phyloP scores from a whole-genome alignment of 2,329 filamentous ascomycete genomes.

The Colletotrichum lentis region DNA sequence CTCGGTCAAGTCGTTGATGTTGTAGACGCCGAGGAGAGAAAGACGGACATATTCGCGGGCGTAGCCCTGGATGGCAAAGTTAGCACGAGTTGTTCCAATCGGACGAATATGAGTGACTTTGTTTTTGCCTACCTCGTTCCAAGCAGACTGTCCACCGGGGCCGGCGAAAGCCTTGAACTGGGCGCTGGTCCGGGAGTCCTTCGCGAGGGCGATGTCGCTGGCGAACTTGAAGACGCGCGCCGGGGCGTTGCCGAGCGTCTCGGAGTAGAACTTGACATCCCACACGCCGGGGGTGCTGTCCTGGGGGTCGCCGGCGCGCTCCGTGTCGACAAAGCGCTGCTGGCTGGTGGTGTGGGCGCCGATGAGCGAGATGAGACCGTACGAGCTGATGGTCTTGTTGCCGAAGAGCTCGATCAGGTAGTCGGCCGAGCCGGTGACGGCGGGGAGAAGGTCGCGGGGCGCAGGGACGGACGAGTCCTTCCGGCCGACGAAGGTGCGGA shows the following conservation, averaged over 20 bases:
- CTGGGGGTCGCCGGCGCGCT: constrained; percentile 54
- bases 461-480: constrained; percentile 52
- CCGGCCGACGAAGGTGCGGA: constrained; percentile 61
- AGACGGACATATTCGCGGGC: constrained; percentile 62
- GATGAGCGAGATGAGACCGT: constrained; percentile 61
- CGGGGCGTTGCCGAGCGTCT: constrained; percentile 48
- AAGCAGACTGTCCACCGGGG: constrained; percentile 47
- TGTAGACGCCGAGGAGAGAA: constrained; percentile 63
- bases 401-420: constrained; percentile 58
- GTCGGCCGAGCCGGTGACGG: constrained; percentile 52
- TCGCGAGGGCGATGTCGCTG: constrained; percentile 52
- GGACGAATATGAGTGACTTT: background rate
- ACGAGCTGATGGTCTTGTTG: constrained; percentile 61
- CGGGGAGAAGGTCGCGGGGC: constrained; percentile 54
- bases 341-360: constrained; percentile 62
- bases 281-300: constrained; percentile 62
- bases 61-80: constrained; percentile 49
- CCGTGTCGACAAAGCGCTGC: constrained; percentile 55
- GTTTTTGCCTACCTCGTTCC: constrained; percentile 50
- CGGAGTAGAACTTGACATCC: constrained; percentile 61
- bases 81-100: background rate
- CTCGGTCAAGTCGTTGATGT: constrained; percentile 63
- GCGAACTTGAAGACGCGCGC: constrained; percentile 52
- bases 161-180: constrained; percentile 52
- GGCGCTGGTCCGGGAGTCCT: constrained; percentile 47